Percentiles rank a stretch among this genome's conserved stretches.
Conservation (phyloP, 257 asterid genomes). For the Echites panduratus region DNA sequence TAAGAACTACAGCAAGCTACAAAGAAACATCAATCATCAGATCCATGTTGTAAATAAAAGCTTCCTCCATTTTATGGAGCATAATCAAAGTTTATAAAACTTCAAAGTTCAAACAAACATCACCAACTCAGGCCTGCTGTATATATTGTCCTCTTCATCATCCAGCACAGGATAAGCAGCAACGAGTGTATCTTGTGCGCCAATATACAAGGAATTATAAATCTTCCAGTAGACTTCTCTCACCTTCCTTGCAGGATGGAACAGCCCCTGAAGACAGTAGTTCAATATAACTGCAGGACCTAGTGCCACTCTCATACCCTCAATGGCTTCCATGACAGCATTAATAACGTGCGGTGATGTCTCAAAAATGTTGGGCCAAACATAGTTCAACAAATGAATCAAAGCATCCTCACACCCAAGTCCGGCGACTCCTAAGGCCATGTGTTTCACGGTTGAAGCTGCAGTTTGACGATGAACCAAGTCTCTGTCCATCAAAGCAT, state of each 20-base stretch:
- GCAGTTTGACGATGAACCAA: conserved; percentile 84
- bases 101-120: conserved; percentile 59
- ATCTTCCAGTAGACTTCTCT: conserved; percentile 94
- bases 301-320: conserved; percentile 85
- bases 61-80: not conserved
- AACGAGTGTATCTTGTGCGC: conserved; percentile 82
- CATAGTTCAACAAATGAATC: conserved; percentile 68
- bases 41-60: not conserved
- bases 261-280: conserved; percentile 86
- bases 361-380: conserved; percentile 89
- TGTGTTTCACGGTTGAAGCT: conserved; percentile 85
- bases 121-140: conserved; percentile 62
- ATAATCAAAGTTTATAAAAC: not conserved
- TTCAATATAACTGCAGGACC: conserved; percentile 75
- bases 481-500: conserved; percentile 89
- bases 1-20: not conserved
- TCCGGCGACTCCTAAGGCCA: conserved; percentile 90
- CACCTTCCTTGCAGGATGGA: conserved; percentile 92
- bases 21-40: not conserved
- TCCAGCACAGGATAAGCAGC: conserved; percentile 82
- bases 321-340: conserved; percentile 87
- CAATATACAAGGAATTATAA: conserved; percentile 73
- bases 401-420: conserved; percentile 89
- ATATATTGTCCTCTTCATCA: conserved; percentile 56
- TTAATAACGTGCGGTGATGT: conserved; percentile 87